Percentiles rank a stretch among this genome's conserved stretches.
These are phyloP conservation scores for Aspergillus intermedius DNA, from an alignment of 2,329 filamentous ascomycete genomes.

Conservation along the genomic window DNA sequence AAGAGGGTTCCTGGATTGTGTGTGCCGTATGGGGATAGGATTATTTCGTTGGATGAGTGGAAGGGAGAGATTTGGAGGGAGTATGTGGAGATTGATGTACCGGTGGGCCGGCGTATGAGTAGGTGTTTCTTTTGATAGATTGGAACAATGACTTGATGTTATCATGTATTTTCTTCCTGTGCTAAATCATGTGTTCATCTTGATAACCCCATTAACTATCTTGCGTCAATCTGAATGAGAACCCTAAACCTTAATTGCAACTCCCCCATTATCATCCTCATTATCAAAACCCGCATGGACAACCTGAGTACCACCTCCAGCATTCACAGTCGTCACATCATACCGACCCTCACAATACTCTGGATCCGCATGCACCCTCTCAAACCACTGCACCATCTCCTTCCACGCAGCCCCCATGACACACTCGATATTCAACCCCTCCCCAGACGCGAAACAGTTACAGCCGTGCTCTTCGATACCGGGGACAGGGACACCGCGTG, in stretches of 20 bases:
- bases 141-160: too few species aligned
- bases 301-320: not conserved
- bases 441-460: constrained; percentile 64
- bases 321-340: constrained; percentile 19
- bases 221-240: not conserved
- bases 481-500: constrained; percentile 49
- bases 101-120: not conserved
- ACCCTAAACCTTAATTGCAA: not conserved
- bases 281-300: not conserved
- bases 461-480: constrained; percentile 54
- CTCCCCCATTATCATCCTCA: constrained; percentile 2
- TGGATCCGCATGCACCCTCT: constrained; percentile 47
- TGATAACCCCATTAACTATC: not conserved
- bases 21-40: constrained; percentile 17
- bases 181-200: not conserved
- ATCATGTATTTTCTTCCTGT: too few species aligned
- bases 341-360: constrained; percentile 33
- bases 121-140: not conserved
- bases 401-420: constrained; percentile 53
- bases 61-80: constrained; percentile 11
- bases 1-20: constrained; percentile 9
- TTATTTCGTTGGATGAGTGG: constrained; percentile 18
- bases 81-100: constrained; percentile 8
- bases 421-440: constrained; percentile 52
- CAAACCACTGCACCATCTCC: constrained; percentile 56